phyloP scores from a whole-genome alignment of 495 filamentous ascomycete species.

The Talaromyces wortmannii region DNA sequence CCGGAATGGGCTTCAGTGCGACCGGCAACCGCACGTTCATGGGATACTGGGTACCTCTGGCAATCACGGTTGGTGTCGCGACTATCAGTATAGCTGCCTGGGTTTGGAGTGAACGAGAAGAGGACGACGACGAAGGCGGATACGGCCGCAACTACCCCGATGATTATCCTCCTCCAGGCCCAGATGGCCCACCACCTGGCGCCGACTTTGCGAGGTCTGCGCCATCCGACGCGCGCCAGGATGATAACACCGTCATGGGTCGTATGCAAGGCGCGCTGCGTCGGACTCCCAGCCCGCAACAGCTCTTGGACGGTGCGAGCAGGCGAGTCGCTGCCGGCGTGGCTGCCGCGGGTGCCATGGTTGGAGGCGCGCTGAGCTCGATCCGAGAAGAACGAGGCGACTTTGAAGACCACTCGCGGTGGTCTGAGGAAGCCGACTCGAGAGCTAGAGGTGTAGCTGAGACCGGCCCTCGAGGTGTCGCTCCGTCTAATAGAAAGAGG shows the following conservation, averaged over 20 bases:
- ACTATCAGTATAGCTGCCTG: conserved; percentile 80
- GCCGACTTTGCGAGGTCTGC: conserved; percentile 24
- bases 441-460: conserved; percentile 29
- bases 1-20: conserved; percentile 47
- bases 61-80: conserved; percentile 76
- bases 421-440: conserved; percentile 71
- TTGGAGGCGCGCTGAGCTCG: conserved; percentile 71
- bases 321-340: conserved; percentile 71
- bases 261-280: conserved; percentile 78
- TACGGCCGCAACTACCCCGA: conserved; percentile 37
- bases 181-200: conserved; percentile 20
- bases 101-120: conserved; percentile 83
- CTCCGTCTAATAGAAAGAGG: conserved; percentile 43
- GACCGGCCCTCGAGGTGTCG: conserved; percentile 12
- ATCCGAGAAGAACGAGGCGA: conserved; percentile 78
- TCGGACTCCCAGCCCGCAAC: conserved; percentile 83
- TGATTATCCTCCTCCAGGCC: conserved; percentile 25
- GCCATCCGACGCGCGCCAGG: conserved; percentile 21
- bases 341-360: conserved; percentile 73
- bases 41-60: conserved; percentile 81
- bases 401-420: conserved; percentile 75
- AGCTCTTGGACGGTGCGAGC: conserved; percentile 73
- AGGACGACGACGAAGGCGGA: conserved; percentile 59
- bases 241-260: conserved; percentile 61
- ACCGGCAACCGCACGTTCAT: conserved; percentile 58